A percentile compares a stretch with the other conserved stretches of the same genome.
Evolutionary conservation across 2,329 filamentous ascomycete species (phyloP).

Genomic region (Dactylellina parvicollis): DNA sequence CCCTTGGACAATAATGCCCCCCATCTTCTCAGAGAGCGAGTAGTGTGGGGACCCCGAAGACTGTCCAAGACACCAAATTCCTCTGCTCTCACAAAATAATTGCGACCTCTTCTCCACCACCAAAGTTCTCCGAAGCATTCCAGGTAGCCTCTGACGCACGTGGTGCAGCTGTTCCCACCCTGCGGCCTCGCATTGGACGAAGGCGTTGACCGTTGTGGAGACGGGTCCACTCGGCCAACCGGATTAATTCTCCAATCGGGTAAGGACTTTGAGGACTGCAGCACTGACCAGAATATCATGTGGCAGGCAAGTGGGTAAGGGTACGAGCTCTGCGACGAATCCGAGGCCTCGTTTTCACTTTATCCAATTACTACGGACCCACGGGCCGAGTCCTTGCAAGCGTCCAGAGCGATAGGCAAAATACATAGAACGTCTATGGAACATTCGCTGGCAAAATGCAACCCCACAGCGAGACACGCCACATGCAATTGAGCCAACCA

Average conservation of each 20-base stretch:
- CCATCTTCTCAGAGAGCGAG: not conserved
- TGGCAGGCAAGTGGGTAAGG: slow-evolving; percentile 15
- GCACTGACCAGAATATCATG: slow-evolving; percentile 22
- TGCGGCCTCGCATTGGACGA: slow-evolving; percentile 1
- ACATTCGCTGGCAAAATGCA: slow-evolving; percentile 53
- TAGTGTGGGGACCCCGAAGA: slow-evolving; percentile 37
- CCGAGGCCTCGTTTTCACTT: slow-evolving; percentile 20
- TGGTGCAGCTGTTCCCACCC: slow-evolving; percentile 27
- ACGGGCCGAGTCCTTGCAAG: slow-evolving; percentile 36
- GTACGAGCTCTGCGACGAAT: slow-evolving; percentile 29
- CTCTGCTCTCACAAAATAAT: not conserved
- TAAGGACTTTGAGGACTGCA: slow-evolving; percentile 5
- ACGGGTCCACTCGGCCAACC: slow-evolving; percentile 34
- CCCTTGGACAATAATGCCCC: not conserved
- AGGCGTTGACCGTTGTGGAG: slow-evolving; percentile 37
- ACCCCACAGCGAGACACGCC: slow-evolving; percentile 45
- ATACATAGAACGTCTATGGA: slow-evolving; percentile 52
- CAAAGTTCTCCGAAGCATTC: slow-evolving; percentile 41
- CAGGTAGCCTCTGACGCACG: slow-evolving; percentile 42
- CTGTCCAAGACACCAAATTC: slow-evolving; percentile 14
- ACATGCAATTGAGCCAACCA: slow-evolving; percentile 33
- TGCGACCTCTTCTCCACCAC: slow-evolving; percentile 23
- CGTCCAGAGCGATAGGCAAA: slow-evolving; percentile 38
- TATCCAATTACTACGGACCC: slow-evolving; percentile 52
- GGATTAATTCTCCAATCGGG: slow-evolving; percentile 53